Conservation (phyloP, 345 rosid genomes). For the Eucalyptus tenuipes region DNA sequence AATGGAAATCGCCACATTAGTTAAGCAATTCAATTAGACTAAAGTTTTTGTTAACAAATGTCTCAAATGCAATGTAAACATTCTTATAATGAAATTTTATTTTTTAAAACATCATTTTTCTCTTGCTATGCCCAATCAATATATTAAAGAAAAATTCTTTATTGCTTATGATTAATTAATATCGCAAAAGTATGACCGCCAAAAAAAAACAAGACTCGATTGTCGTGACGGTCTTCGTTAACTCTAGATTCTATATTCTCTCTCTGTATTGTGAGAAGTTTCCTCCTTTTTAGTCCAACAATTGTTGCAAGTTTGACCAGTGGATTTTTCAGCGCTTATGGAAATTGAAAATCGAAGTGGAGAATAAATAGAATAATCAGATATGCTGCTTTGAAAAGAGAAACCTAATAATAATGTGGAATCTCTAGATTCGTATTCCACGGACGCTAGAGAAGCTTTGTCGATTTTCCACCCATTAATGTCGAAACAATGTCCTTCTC, state of each 20-base stretch:
- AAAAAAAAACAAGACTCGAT: not conserved
- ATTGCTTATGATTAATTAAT: not conserved
- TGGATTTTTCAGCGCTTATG: not conserved
- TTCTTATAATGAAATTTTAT: not conserved
- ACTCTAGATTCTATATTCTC: not conserved
- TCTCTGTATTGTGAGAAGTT: not conserved
- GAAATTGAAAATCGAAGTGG: not conserved
- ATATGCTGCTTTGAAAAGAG: not conserved
- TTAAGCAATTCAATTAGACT: not conserved
- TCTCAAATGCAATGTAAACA: not conserved
- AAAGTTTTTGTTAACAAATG: not conserved
- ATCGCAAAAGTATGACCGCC: not conserved
- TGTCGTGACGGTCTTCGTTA: not conserved
- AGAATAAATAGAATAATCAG: not conserved
- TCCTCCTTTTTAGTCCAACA: not conserved
- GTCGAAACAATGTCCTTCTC: not conserved
- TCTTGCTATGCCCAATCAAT: not conserved
- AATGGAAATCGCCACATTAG: not conserved
- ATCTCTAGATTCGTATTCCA: not conserved
- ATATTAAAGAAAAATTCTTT: not conserved
- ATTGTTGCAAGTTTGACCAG: not conserved
- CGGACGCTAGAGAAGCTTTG: not conserved
- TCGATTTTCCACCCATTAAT: not conserved
- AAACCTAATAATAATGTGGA: not conserved
- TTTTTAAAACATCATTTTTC: not conserved